A percentile compares a stretch with the other conserved stretches of the same genome.
Conservation (phyloP, 768 basidiomycete species). For the Trametes gibbosa region DNA sequence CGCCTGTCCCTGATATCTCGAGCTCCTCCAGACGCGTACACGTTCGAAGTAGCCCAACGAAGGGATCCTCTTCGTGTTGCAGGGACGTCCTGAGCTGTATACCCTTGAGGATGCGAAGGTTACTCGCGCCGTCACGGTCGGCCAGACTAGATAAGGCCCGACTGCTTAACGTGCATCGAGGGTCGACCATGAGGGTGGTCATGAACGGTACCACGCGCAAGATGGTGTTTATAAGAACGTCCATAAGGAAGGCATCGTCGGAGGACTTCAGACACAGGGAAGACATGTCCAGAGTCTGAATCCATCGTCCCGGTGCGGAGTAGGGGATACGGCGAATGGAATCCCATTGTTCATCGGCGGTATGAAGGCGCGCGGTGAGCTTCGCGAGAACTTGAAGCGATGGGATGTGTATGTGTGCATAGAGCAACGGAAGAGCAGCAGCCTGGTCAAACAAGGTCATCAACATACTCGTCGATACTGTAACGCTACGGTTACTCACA, state of each 20-base stretch:
- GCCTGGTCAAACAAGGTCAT: conserved; percentile 40
- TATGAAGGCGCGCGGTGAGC: conserved; percentile 55
- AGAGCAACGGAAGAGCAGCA: conserved; percentile 64
- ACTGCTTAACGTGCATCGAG: conserved; percentile 58
- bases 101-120: conserved; percentile 53
- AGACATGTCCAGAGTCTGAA: conserved; percentile 73
- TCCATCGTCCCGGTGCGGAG: conserved; percentile 87
- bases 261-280: conserved; percentile 42
- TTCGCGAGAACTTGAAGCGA: conserved; percentile 46
- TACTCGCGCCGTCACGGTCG: conserved; percentile 46
- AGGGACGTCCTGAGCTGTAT: conserved; percentile 40
- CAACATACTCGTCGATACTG: background rate
- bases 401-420: conserved; percentile 48
- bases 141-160: conserved; percentile 53
- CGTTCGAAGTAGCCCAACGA: conserved; percentile 54
- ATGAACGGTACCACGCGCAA: conserved; percentile 72
- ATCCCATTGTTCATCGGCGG: conserved; percentile 80
- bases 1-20: conserved; percentile 58
- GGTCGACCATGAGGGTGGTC: conserved; percentile 48
- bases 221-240: conserved; percentile 59
- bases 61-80: conserved; percentile 44
- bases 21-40: conserved; percentile 61
- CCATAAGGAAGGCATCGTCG: conserved; percentile 51
- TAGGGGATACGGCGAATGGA: conserved; percentile 84
- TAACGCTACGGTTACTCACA: conserved; percentile 3